Evolutionary conservation across 345 rosid genomes (phyloP).

Genomic region (Cochlearia excelsa): DNA sequence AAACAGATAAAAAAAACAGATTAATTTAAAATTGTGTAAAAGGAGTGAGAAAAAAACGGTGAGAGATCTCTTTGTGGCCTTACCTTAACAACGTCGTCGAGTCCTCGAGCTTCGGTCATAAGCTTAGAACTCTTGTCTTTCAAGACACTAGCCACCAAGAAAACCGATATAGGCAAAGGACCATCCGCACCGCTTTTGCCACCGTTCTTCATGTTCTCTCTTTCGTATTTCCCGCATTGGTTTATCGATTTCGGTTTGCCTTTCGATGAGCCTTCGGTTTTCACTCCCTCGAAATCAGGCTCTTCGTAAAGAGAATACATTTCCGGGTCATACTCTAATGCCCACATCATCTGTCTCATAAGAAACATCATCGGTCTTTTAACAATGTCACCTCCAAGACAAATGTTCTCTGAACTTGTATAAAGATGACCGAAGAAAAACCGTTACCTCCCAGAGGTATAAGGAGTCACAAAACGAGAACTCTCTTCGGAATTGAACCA

Average conservation of each 20-base stretch:
- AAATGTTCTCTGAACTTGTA: neutral
- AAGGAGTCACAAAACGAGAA: constrained; percentile 93
- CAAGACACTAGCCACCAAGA: constrained; percentile 94
- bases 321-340: constrained; percentile 93
- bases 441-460: constrained; percentile 93
- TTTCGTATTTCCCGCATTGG: constrained; percentile 83
- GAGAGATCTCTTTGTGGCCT: neutral
- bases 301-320: constrained; percentile 64
- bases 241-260: constrained; percentile 59
- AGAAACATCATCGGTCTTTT: too few species aligned
- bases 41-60: neutral
- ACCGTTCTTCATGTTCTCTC: constrained; percentile 72
- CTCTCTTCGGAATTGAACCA: constrained; percentile 97
- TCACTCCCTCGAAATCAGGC: constrained; percentile 42
- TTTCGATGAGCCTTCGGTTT: constrained; percentile 45
- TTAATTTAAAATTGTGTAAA: neutral
- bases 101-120: constrained; percentile 81
- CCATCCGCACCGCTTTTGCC: constrained; percentile 42
- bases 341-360: constrained; percentile 84
- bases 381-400: constrained; percentile 26
- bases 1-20: too few species aligned
- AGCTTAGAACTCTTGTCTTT: constrained; percentile 87
- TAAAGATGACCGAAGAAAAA: neutral
- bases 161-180: constrained; percentile 88
- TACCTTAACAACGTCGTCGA: constrained; percentile 94